phyloP scores from a whole-genome alignment of 345 rosid species.

The Euclidium syriacum region DNA sequence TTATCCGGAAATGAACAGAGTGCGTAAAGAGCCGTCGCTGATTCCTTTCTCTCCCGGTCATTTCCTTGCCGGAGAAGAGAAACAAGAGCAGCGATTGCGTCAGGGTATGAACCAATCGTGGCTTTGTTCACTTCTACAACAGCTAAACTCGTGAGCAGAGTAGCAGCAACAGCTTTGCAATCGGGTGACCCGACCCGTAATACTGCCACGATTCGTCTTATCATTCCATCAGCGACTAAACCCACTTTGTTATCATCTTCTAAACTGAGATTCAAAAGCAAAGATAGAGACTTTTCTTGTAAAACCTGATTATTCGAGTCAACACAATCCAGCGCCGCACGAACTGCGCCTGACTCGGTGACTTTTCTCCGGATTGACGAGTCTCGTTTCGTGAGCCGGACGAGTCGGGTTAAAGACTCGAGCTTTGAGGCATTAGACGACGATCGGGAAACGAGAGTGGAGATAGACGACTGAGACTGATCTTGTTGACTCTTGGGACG shows the following conservation, averaged over 20 bases:
- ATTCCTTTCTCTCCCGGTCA: constrained; percentile 74
- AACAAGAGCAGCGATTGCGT: constrained; percentile 60
- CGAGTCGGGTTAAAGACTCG: constrained; percentile 54
- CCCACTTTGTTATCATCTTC: constrained; percentile 96
- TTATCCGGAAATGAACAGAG: constrained; percentile 74
- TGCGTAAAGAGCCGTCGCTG: constrained; percentile 86
- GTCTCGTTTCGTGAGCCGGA: constrained; percentile 63
- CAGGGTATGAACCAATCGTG: constrained; percentile 75
- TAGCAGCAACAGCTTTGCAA: constrained; percentile 80
- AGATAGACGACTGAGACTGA: constrained; percentile 46
- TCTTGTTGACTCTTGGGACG: constrained; percentile 19
- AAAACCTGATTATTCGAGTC: constrained; percentile 38
- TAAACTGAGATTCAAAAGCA: constrained; percentile 81
- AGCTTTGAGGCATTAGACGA: constrained; percentile 45
- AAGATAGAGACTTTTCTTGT: constrained; percentile 69
- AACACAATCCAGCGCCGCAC: constrained; percentile 58
- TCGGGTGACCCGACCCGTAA: constrained; percentile 55
- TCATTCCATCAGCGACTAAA: constrained; percentile 86
- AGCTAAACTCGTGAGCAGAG: constrained; percentile 82
- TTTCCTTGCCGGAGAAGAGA: constrained; percentile 53
- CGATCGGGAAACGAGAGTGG: constrained; percentile 48
- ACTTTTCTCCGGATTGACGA: constrained; percentile 55
- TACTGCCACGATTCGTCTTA: constrained; percentile 49
- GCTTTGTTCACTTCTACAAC: constrained; percentile 96
- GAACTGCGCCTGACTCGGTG: constrained; percentile 80